Percentiles rank a stretch among this genome's conserved stretches.
phyloP scores from a whole-genome alignment of 257 asterid genomes.

The Solanum lycopersicoides region DNA sequence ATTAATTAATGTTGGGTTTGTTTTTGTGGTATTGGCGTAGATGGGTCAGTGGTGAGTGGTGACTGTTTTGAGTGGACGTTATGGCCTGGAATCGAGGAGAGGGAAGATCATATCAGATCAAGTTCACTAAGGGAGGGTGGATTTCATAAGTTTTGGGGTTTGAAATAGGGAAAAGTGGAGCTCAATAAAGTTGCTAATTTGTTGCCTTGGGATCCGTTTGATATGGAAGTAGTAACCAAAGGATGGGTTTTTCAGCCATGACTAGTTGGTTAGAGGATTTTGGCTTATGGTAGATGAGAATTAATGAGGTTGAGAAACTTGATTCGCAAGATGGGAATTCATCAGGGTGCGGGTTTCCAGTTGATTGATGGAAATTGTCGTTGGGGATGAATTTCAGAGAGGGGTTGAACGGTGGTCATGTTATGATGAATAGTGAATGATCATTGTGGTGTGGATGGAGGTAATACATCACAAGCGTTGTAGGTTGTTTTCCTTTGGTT shows the following conservation, averaged over 20 bases:
- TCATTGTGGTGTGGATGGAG: constrained; percentile 12
- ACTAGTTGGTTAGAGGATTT: constrained; percentile 15
- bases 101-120: too few species aligned
- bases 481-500: constrained; percentile 28
- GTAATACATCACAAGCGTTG: constrained; percentile 6
- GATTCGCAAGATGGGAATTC: constrained; percentile 12
- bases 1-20: neutral
- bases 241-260: too few species aligned
- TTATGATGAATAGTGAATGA: constrained; percentile 5
- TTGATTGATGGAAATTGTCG: neutral
- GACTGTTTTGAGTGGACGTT: neutral
- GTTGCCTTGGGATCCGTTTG: too few species aligned
- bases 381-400: constrained; percentile 1
- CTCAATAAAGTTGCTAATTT: too few species aligned
- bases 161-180: too few species aligned
- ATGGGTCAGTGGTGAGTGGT: neutral
- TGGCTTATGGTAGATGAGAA: constrained; percentile 9
- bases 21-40: neutral
- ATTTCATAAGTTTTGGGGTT: too few species aligned
- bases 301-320: constrained; percentile 10
- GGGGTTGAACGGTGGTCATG: constrained; percentile 5
- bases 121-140: too few species aligned
- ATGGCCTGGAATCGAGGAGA: too few species aligned
- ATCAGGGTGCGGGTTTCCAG: constrained; percentile 14
- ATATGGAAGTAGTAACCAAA: too few species aligned